Base-by-base conservation (phyloP, 352 stramenopile species). In the Pythium myriotylum region DNA sequence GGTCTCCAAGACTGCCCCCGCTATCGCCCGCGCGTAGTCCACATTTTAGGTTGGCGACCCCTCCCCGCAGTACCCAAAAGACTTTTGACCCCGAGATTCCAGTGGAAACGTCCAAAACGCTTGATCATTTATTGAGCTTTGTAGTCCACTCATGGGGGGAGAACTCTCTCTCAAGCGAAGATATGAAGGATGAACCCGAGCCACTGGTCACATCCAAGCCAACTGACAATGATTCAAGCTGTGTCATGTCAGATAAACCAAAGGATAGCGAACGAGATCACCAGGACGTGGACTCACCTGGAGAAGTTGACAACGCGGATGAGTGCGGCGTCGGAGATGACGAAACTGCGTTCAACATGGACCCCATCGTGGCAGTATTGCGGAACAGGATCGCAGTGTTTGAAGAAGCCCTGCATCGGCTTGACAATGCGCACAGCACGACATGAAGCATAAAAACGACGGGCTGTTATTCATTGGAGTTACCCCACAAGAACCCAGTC, bases 131-230 rank as follows among this genome's bases (percentile, higher is more conserved):
- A n/a, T 60, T 86, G 2, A 81, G 65, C 35, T 73, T 81, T 33
- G 74, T 86, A 17, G 69, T 86, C 12, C 76, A 83, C 42, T 77
- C 72, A 14, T 86, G 76, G 76, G 60, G 69, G 33, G 73, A 77
- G 12, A 67, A 77, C 4, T 68, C 67, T 26, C 43, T 58, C 17
- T 32, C 60, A 16, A 33, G 56, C 0, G 57, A 55, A 2, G 52
- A 51, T 17, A 12, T 13, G 22, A 39, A 33, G 12, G 24, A 37
- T n/a, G 47, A 52, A 4, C 40, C 20, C 2, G 40, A 19, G 9
- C 37, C 7, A 43, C 37, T 16, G n/a, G 13, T 20, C 37, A 3
- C 37, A 6, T 43, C 37, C 37, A 43, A 10, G 10, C 37, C 7
- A 43, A 43, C 5, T 43, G 37, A 43, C 4, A 43, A 43, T 16